Conservation (phyloP, 306 rosid species). For the Cotoneaster glaucophyllus region DNA sequence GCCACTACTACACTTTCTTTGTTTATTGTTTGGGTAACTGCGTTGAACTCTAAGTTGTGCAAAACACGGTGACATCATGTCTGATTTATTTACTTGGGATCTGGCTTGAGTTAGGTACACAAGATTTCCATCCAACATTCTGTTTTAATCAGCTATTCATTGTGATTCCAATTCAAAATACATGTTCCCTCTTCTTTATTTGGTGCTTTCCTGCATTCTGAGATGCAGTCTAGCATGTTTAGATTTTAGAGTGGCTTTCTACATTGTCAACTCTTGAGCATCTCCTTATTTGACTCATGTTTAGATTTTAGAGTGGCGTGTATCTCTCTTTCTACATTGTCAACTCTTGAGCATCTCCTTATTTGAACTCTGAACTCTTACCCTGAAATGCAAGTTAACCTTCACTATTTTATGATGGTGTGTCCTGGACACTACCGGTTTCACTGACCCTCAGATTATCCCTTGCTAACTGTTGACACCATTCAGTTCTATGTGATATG, state of each 20-base stretch:
- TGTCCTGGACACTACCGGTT: neutral
- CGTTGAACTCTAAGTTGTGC: slow-evolving; percentile 18
- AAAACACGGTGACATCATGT: neutral
- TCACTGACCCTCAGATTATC: neutral
- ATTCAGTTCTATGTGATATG: neutral
- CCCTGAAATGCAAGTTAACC: neutral
- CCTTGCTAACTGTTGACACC: neutral
- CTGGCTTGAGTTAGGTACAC: neutral
- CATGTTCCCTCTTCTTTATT: neutral
- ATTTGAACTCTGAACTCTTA: neutral
- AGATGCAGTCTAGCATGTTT: neutral
- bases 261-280: neutral
- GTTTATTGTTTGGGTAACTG: neutral
- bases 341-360: neutral
- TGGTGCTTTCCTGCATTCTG: neutral
- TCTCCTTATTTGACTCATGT: neutral
- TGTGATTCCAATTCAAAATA: neutral
- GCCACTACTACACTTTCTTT: neutral
- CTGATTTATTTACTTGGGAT: neutral
- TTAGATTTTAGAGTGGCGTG: neutral
- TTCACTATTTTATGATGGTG: neutral
- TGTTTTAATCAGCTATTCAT: neutral
- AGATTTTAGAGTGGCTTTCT: neutral
- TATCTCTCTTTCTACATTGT: neutral
- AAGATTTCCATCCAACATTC: neutral